phyloP scores from a whole-genome alignment of 768 basidiomycete species.

The Filobasidium floriforme region DNA sequence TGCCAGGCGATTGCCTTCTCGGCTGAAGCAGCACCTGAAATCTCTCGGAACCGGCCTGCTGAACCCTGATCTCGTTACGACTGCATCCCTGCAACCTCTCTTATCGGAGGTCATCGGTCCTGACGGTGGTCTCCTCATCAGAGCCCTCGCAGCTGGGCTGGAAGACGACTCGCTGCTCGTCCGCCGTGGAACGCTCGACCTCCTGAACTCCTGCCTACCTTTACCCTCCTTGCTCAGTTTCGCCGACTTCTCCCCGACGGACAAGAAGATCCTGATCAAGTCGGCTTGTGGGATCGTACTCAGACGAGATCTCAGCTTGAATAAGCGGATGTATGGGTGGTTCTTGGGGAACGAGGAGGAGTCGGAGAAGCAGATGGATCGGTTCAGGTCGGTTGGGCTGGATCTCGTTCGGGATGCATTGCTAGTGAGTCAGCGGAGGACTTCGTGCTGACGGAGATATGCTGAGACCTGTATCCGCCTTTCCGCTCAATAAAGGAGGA shows the following conservation, averaged over 20 bases:
- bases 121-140: slow-evolving; percentile 87
- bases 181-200: slow-evolving; percentile 73
- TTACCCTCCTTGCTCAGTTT: neutral
- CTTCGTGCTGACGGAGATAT: neutral
- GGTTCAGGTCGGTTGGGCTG: slow-evolving; percentile 51
- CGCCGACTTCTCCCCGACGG: slow-evolving; percentile 54
- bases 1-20: slow-evolving; percentile 61
- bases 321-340: slow-evolving; percentile 88
- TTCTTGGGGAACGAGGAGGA: slow-evolving; percentile 75
- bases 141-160: slow-evolving; percentile 82
- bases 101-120: slow-evolving; percentile 66
- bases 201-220: slow-evolving; percentile 48
- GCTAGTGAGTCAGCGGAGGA: neutral
- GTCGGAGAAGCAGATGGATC: slow-evolving; percentile 63
- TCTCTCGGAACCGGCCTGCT: neutral
- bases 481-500: neutral
- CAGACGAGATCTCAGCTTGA: slow-evolving; percentile 82
- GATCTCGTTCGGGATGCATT: neutral
- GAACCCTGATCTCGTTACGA: neutral
- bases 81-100: slow-evolving; percentile 33
- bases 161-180: slow-evolving; percentile 91
- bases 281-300: slow-evolving; percentile 82
- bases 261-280: slow-evolving; percentile 74
- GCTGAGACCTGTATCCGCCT: neutral
- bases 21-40: slow-evolving; percentile 38